Percentiles rank a stretch among this genome's conserved stretches.
phyloP scores from a whole-genome alignment of 2,329 filamentous ascomycete species.

The Neocucurbitaria cava region DNA sequence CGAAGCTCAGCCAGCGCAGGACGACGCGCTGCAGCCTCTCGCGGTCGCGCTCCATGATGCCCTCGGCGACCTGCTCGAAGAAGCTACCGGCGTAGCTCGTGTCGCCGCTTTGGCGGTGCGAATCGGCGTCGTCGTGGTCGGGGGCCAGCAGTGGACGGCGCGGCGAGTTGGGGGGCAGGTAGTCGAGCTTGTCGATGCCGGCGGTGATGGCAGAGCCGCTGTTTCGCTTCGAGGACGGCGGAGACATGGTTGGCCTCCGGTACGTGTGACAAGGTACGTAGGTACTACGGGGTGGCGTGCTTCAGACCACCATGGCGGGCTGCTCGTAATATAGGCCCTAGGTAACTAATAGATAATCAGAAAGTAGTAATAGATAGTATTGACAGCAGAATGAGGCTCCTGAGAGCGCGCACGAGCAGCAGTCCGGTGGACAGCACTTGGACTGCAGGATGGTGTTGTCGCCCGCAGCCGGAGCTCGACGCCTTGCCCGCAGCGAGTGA shows the following conservation, averaged over 20 bases:
- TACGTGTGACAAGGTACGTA: slow-evolving; percentile 26
- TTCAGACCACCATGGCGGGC: slow-evolving; percentile 10
- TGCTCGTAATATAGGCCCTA: slow-evolving; percentile 2
- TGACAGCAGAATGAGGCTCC: slow-evolving; percentile 3
- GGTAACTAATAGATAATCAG: no score
- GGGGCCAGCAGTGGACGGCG: slow-evolving; percentile 51
- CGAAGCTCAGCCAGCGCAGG: slow-evolving; percentile 63
- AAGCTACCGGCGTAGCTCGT: slow-evolving; percentile 61
- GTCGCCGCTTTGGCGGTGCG: slow-evolving; percentile 48
- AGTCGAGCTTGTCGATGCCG: slow-evolving; percentile 60
- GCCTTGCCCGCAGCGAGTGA: slow-evolving; percentile 18
- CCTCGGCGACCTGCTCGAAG: slow-evolving; percentile 67
- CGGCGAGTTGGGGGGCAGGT: slow-evolving; percentile 45
- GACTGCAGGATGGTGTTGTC: slow-evolving; percentile 36
- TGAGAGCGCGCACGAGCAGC: slow-evolving; percentile 10
- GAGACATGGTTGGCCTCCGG: slow-evolving; percentile 36
- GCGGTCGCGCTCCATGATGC: slow-evolving; percentile 65
- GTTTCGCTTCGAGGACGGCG: slow-evolving; percentile 41
- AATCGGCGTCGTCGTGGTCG: slow-evolving; percentile 40
- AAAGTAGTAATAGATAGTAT: no score
- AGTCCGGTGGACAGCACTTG: slow-evolving; percentile 29
- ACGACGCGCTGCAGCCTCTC: slow-evolving; percentile 60
- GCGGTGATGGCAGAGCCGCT: slow-evolving; percentile 33
- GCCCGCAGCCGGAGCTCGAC: slow-evolving; percentile 23
- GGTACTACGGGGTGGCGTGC: slow-evolving; percentile 20